Evolutionary conservation across 2,329 filamentous ascomycete genomes (phyloP), one percentile per base, ranked within the genome.

Genomic region (Cladophialophora chaetospira): DNA sequence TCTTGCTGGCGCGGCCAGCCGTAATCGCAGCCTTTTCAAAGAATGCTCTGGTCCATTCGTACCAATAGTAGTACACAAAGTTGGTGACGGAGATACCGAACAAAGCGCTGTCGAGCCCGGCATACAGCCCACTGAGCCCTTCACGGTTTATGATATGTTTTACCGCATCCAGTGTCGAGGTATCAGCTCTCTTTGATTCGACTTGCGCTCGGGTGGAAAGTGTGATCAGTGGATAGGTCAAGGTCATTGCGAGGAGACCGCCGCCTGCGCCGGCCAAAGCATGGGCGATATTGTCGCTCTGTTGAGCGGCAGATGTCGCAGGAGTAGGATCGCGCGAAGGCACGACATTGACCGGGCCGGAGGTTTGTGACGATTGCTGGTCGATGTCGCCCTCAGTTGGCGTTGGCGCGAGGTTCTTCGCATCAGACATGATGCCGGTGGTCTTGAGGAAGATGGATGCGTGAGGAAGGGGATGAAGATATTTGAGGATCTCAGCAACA

Each of bases 31-130:
- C 89, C 63, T 82, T 77, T 63, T 78, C 91, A 77, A 97, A 97
- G 71, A 88, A 88, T 48, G 88, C 82, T 57, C 92, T 87, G 62
- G 91, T 94, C 89, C 91, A 99, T 78, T 99, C 94, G 76, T 97
- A 99, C 93, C 84, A 99, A 81, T 97, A 99, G 79, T 99, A 99
- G 82, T 99, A 99, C 45, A 99, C 93, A 72, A 99, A 99, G 80
- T 99, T 99, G 68, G 94, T 99, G 66, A 99, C 87, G 74, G 89
- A 94, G 79, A 99, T 97, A 72, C 94, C 94, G 74, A 99, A 97
- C 43, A 99, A 81, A 49, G 94, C 94, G 61, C 89, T 95, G 73
- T 96, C 91, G 58, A 99, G 84, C 38, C 94, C 94, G 5, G 94
- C 87, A 72, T 97, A 99, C 31, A 99, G 85, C 28, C 94, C 94